Conservation (phyloP, 108 stramenopile species). For the Cyclotella baltica region DNA sequence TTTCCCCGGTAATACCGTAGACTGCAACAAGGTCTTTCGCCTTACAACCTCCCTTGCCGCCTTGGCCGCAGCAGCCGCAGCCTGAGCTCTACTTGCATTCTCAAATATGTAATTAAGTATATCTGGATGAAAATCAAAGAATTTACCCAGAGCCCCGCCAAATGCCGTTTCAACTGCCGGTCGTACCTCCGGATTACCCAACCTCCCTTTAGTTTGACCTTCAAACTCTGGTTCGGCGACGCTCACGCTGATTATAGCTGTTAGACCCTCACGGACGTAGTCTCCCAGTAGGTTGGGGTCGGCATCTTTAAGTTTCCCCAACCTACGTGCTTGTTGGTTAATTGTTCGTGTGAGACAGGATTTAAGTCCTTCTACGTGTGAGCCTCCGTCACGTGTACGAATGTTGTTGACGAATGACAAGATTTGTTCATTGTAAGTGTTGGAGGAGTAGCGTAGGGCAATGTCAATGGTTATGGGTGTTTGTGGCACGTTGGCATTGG, state of each 20-base stretch:
- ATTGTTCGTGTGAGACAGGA: conserved; percentile 86
- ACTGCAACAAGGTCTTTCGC: conserved; percentile 88
- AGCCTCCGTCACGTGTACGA: conserved; percentile 94
- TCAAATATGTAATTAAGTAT: conserved; percentile 81
- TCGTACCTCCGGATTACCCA: conserved; percentile 95
- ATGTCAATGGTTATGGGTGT: conserved; percentile 79
- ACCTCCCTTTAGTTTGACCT: conserved; percentile 96
- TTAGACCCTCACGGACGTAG: conserved; percentile 93
- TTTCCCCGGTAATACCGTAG: conserved; percentile 94
- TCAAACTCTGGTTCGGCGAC: conserved; percentile 97
- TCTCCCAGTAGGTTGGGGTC: conserved; percentile 87
- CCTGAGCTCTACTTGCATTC: conserved; percentile 89
- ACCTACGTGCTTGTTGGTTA: conserved; percentile 79
- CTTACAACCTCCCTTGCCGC: conserved; percentile 96
- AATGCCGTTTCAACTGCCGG: conserved; percentile 88
- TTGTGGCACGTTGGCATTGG: conserved; percentile 24
- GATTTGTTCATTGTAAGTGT: conserved; percentile 91
- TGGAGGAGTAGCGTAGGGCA: conserved; percentile 89
- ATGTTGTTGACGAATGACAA: conserved; percentile 95
- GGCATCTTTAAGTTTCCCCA: conserved; percentile 81
- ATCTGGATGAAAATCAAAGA: conserved; percentile 93
- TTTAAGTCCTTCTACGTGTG: conserved; percentile 94
- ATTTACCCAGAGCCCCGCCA: conserved; percentile 74
- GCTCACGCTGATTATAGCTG: conserved; percentile 87
- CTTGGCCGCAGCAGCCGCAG: conserved; percentile 90